Evolutionary conservation across 2,329 filamentous ascomycete genomes (phyloP), one percentile per base, ranked within the genome.

Genomic region (Coniella vitis): DNA sequence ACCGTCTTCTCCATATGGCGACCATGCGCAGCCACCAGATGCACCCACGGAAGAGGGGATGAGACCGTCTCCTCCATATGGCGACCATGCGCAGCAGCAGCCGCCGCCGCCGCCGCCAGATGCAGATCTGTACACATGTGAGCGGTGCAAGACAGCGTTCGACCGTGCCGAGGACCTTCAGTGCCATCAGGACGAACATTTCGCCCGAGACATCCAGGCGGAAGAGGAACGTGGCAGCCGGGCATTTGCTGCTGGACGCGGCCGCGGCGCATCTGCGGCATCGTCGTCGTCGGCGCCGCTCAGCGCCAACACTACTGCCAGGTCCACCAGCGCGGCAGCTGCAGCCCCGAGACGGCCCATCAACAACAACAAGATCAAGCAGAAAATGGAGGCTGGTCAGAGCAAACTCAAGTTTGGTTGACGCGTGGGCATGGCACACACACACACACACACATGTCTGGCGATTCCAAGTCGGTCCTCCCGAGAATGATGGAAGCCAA

Each of bases 171-270:
- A 84, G 48, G 75, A 77, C 57, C 62, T 81, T 40, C 77, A 83
- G 56, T 90, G 87, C 66, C 93, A 98, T 64, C 74, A 84, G 47
- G 93, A 98, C 65, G 97, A 90, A 84, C 93, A 98, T 68, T 85
- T 95, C 67, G 93, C 93, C 39, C 88, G 87, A 67, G 86, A 91
- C 58, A 74, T 98, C 25, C 84, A 90, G 55, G 76, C 74, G 49
- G 74, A 84, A 56, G 76, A 29, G 25, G 25, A 85, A 68, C 74
- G 75, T 73, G 72, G 67, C 65, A 70, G 57, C 51, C 59, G 64
- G 52, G 60, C 65, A 70, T 71, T 74, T 64, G 72, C 61, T 56
- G 66, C 61, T 56, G 66, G 65, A 47, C 63, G 62, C 4, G 14
- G 34, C 55, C 55, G 57, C 54, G 50, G 62, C 57, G 29, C 29